Base-by-base conservation (phyloP, 805 yeast species). In the Priceomyces carsonii region DNA sequence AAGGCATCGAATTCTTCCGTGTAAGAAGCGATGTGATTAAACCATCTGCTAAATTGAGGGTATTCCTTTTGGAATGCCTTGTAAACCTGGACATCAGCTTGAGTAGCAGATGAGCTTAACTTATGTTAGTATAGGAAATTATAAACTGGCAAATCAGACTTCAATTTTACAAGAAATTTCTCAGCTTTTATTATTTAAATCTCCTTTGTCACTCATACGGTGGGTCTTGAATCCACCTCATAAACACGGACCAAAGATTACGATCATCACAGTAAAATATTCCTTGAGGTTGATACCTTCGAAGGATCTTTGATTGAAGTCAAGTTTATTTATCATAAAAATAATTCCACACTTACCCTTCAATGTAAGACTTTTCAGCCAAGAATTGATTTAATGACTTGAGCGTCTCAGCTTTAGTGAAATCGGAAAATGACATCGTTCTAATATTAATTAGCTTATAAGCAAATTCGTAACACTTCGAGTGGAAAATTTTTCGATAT, bases 21-120 rank as follows among this genome's bases (percentile, higher is more conserved):
- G 80, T 80, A 85, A 45, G 96, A 82, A 68, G 95, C 93, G 64
- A 91, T 85, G 85, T 91, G 97, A 84, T 87, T 87, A 80, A 85
- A 88, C 97, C 97, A 93, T 80, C 98, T 90, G 65, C 96, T 73
- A 65, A 89, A 89, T 71, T 85, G 82, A 70, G 97, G 96, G 86
- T 72, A 91, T 71, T 83, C 71, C 60, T 77, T 63, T 77, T 89
- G 89, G 85, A 82, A 91, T 72, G 96, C 89, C 79, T 87, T 80
- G 91, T 82, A 91, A 59, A 79, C 88, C 57, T 90, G 68, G 48
- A 85, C 98, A 66, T 91, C 98, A 65, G 96, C 96, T 75, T 88
- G 96, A 59, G 97, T 74, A 51, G 96, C 95, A 59, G 88, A 67
- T 54, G 89, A 71, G 72, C 95, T 87, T 43, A 37, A 39, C n/a